phyloP scores from a whole-genome alignment of 345 rosid species.

The Acer yangbiense region DNA sequence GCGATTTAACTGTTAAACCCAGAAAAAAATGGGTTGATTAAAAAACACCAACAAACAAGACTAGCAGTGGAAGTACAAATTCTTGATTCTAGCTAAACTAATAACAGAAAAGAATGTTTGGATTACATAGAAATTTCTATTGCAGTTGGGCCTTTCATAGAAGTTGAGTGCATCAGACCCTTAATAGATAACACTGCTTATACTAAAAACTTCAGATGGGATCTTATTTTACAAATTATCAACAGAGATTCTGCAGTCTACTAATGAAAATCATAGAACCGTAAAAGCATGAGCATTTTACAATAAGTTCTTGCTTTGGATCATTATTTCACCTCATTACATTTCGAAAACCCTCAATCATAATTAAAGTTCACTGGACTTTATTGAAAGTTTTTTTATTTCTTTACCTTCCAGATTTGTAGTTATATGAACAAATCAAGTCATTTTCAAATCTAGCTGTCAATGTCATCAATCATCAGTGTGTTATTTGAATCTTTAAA shows the following conservation, averaged over 20 bases:
- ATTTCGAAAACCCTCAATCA: not conserved
- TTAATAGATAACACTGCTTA: not conserved
- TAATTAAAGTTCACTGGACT: not conserved
- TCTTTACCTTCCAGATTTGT: not conserved
- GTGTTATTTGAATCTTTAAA: not conserved
- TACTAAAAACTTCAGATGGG: conserved; percentile 2
- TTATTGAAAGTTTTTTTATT: not conserved
- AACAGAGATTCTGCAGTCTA: not conserved
- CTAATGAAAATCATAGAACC: not conserved
- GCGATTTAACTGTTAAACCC: not conserved
- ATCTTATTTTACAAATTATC: not conserved
- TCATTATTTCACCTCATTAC: not conserved
- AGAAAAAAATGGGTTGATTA: not conserved
- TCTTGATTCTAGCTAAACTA: not conserved
- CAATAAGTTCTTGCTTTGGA: not conserved
- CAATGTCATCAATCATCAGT: not conserved
- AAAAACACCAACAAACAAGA: not conserved
- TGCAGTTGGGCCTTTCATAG: not conserved
- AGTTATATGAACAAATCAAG: not conserved
- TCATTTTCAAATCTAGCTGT: not conserved
- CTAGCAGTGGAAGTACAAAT: not conserved
- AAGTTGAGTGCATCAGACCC: not conserved
- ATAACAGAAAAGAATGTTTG: not conserved
- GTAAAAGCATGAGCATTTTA: not conserved
- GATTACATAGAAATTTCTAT: not conserved